Base-by-base conservation (phyloP, 805 yeast genomes). In the Saccharomycopsis guyanensis region DNA sequence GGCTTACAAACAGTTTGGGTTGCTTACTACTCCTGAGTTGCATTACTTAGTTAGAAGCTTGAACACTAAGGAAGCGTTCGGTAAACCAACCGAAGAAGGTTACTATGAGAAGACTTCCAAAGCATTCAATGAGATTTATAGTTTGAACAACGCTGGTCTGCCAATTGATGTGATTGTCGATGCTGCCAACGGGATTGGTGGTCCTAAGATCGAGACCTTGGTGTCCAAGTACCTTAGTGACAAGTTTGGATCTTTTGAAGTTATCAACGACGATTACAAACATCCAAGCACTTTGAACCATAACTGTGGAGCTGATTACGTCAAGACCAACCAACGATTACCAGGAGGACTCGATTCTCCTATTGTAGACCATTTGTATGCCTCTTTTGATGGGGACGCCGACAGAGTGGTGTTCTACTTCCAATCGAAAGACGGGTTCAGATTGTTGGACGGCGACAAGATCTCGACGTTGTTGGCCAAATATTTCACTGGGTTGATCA, bases 101-200 rank as follows among this genome's bases (percentile, higher is more conserved):
- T 93, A 93, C 64, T 82, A 77, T 59, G 55, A 64, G 18, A 84
- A 86, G 60, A 64, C 86, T 49, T 62, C 80, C 3, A 52, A 56
- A 0, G 75, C 89, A 0, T 76, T 78, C 61, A 67, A 65, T 43
- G 56, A 63, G 16, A 70, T 84, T 43, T 59, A 64, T 45, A 54
- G 62, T 15, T 35, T 42, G 22, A 52, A 62, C 41, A 56, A 52
- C n/a, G 23, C 52, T 36, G 47, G 52, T 32, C 47, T 54, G 29
- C 49, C 58, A 35, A 66, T 77, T 32, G 59, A 65, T 22, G 70
- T 89, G 54, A 74, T 80, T 2, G 77, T 93, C 16, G 98, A 93
- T 65, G 80, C 88, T 34, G 98, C 98, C 5, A 93, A 93, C 60
- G 98, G 98, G n/a, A 86, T 93, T 34, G 98, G 98, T 15, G 95